A percentile compares a stretch with the other conserved stretches of the same genome.
Conservation (phyloP, 805 yeast species). For the Priceomyces haplophilus region DNA sequence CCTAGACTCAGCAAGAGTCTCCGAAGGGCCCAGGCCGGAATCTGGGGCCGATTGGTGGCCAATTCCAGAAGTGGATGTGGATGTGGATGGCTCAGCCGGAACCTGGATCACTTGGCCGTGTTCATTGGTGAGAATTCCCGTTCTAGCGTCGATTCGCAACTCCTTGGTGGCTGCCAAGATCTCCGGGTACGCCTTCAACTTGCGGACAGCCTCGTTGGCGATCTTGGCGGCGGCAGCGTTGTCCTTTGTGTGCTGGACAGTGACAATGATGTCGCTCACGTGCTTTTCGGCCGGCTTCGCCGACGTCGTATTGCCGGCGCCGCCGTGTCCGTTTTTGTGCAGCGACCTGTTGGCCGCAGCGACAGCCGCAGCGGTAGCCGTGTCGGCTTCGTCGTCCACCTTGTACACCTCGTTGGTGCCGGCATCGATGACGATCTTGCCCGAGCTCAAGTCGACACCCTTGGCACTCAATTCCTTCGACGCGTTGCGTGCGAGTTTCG, state of each 20-base stretch:
- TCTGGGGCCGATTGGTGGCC: too few relatives aligned
- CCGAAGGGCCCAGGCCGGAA: too few relatives aligned
- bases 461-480: constrained; percentile 26
- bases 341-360: neutral
- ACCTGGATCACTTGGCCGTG: constrained; percentile 12
- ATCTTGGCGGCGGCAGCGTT: constrained; percentile 23
- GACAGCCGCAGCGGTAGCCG: constrained; percentile 7
- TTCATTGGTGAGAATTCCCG: constrained; percentile 30
- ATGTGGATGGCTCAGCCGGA: too few relatives aligned
- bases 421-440: constrained; percentile 33
- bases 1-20: too few relatives aligned
- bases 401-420: constrained; percentile 32
- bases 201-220: constrained; percentile 25
- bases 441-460: constrained; percentile 32
- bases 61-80: too few relatives aligned
- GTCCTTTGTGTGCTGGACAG: constrained; percentile 28
- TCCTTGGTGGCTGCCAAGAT: constrained; percentile 19
- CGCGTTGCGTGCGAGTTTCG: constrained; percentile 30
- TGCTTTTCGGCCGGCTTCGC: neutral
- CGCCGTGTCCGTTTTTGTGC: neutral
- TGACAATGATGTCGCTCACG: constrained; percentile 23
- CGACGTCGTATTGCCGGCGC: too few relatives aligned
- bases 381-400: constrained; percentile 7
- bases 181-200: constrained; percentile 22
- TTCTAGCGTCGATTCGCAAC: constrained; percentile 26